Conservation (phyloP, 208 protist species). For the Acanthamoeba castellanii region DNA sequence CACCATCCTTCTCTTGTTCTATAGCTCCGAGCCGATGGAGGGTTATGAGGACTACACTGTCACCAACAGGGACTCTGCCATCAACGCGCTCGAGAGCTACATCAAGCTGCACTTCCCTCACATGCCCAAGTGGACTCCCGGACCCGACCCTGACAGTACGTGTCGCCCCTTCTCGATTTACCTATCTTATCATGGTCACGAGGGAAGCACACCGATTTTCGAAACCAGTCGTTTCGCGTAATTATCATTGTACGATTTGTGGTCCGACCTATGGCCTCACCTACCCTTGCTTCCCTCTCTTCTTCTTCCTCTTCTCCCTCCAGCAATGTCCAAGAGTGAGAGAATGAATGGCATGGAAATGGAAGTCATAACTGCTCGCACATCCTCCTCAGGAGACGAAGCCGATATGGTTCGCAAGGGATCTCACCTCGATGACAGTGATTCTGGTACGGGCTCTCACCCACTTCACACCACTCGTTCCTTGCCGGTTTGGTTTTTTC, state of each 20-base stretch:
- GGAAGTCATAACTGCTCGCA: constrained; percentile 6
- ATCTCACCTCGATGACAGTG: background rate
- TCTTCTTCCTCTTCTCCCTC: background rate
- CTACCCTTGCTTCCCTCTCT: background rate
- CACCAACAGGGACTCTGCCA: constrained; percentile 49
- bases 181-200: background rate
- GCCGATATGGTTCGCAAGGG: background rate
- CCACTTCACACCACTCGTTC: too few relatives aligned
- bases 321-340: background rate
- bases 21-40: constrained; percentile 54
- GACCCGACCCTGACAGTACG: constrained; percentile 53
- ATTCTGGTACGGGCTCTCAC: background rate
- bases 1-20: background rate
- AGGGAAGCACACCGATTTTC: constrained; percentile 13
- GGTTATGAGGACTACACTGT: constrained; percentile 41
- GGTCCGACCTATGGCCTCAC: background rate
- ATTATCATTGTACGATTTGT: background rate
- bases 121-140: constrained; percentile 31
- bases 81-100: constrained; percentile 36
- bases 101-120: constrained; percentile 13
- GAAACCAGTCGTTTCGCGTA: background rate
- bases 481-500: too few relatives aligned
- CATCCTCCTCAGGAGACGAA: constrained; percentile 31
- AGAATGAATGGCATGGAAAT: constrained; percentile 32
- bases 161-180: background rate